Conservation (phyloP, 306 rosid genomes). For the Cyclanthera cordifolia region DNA sequence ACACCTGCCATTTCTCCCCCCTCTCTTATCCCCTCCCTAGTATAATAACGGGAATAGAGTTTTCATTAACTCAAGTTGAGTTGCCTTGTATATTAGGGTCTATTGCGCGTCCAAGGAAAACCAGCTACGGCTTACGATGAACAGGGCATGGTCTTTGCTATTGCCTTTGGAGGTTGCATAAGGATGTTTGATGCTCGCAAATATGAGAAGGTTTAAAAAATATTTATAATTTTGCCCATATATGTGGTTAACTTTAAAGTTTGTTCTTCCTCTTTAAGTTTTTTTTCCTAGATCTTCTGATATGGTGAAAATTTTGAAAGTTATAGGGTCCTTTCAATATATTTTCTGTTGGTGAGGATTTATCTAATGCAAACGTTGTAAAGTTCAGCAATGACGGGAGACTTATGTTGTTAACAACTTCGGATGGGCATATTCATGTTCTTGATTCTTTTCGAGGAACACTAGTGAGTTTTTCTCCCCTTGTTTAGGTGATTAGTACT, state of each 20-base stretch:
- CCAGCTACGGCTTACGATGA: constrained; percentile 90
- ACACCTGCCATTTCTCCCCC: not conserved
- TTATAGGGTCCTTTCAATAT: constrained; percentile 83
- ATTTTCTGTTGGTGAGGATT: constrained; percentile 79
- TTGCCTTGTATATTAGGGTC: constrained; percentile 41
- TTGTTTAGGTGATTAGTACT: constrained; percentile 1
- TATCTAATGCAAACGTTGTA: constrained; percentile 83
- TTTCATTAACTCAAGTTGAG: not conserved
- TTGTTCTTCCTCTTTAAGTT: constrained; percentile 10
- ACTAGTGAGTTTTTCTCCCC: constrained; percentile 41
- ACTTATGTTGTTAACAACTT: constrained; percentile 76
- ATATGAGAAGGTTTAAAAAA: constrained; percentile 63
- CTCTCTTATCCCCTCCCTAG: not conserved
- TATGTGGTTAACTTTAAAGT: not conserved
- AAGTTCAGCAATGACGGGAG: constrained; percentile 91
- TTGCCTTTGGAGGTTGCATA: constrained; percentile 82
- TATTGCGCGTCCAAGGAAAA: constrained; percentile 82
- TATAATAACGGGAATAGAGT: not conserved
- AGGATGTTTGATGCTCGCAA: constrained; percentile 88
- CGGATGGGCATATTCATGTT: constrained; percentile 75
- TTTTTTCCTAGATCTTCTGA: constrained; percentile 11
- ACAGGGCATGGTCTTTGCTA: constrained; percentile 78
- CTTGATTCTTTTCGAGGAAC: constrained; percentile 92
- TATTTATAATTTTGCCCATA: not conserved
- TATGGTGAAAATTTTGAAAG: constrained; percentile 18